Percentiles rank a stretch among this genome's conserved stretches.
These are phyloP conservation scores for Eucalyptus tenuipes DNA, from an alignment of 345 rosid species.

Conservation along the genomic window DNA sequence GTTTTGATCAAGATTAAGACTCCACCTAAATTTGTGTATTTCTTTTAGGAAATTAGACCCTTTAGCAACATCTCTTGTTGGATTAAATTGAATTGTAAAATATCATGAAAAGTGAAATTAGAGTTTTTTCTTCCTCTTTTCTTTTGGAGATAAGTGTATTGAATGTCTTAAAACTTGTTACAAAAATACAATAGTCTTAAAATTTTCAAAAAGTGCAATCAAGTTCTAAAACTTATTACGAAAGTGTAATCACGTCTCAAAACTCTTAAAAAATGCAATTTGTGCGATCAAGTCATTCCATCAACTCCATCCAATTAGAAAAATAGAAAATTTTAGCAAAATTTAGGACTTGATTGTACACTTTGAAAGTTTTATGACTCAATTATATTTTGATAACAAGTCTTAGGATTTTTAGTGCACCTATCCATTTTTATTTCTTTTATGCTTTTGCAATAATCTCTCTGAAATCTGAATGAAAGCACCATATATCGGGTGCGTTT, in stretches of 20 bases:
- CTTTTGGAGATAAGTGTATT: neutral
- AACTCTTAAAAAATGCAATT: no score
- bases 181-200: no score
- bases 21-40: neutral
- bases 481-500: neutral
- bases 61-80: neutral
- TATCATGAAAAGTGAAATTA: neutral
- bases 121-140: neutral
- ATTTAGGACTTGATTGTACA: neutral
- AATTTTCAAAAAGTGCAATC: no score
- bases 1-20: neutral
- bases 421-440: no score
- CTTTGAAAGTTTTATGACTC: fast-evolving
- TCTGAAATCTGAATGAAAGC: neutral
- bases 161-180: neutral
- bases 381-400: fast-evolving
- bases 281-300: neutral
- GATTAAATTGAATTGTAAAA: neutral
- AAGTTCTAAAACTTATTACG: no score
- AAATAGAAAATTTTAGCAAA: fast-evolving
- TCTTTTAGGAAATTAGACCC: neutral
- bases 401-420: no score
- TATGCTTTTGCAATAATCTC: neutral
- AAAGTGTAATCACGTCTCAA: neutral
- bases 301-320: no score